Conservation (phyloP, 352 stramenopile species). For the Globisporangium orthogonon region DNA sequence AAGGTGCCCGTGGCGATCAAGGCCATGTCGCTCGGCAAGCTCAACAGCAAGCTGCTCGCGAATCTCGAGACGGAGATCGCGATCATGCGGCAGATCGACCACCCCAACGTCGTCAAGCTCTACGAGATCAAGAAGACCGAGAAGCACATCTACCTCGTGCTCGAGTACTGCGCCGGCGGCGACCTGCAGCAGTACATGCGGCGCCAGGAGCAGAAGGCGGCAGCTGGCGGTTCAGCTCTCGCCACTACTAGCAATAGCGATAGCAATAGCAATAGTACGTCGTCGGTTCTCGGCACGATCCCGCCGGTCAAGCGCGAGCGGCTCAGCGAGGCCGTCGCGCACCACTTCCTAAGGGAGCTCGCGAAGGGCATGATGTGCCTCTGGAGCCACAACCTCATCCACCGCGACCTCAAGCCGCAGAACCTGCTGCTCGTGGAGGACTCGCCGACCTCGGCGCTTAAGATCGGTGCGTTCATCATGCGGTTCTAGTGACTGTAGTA, state of each 20-base stretch:
- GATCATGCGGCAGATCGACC: slow-evolving; percentile 93
- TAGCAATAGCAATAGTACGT: background rate
- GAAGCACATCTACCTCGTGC: slow-evolving; percentile 94
- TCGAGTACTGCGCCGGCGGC: slow-evolving; percentile 95
- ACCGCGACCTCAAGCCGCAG: slow-evolving; percentile 93
- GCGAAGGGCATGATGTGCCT: slow-evolving; percentile 69
- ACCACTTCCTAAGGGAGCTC: slow-evolving; percentile 61
- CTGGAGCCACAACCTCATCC: slow-evolving; percentile 77
- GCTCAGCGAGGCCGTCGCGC: slow-evolving; percentile 29
- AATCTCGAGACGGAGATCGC: slow-evolving; percentile 96
- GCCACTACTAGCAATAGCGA: background rate
- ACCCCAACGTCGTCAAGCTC: slow-evolving; percentile 95
- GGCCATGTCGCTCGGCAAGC: slow-evolving; percentile 89
- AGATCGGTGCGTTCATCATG: slow-evolving; percentile 42
- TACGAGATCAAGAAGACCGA: slow-evolving; percentile 95
- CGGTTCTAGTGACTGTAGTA: background rate
- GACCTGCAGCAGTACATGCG: slow-evolving; percentile 95
- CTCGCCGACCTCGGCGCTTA: slow-evolving; percentile 41
- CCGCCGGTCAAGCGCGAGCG: slow-evolving; percentile 1
- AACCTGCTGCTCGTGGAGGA: slow-evolving; percentile 91
- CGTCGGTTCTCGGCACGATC: background rate
- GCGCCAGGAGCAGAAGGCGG: slow-evolving; percentile 26
- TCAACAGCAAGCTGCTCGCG: slow-evolving; percentile 93
- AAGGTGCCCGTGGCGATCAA: slow-evolving; percentile 91
- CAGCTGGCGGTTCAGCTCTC: background rate